These are phyloP conservation scores for Helichrysum umbraculigerum DNA, from an alignment of 129 eudicot species.

Conservation along the genomic window DNA sequence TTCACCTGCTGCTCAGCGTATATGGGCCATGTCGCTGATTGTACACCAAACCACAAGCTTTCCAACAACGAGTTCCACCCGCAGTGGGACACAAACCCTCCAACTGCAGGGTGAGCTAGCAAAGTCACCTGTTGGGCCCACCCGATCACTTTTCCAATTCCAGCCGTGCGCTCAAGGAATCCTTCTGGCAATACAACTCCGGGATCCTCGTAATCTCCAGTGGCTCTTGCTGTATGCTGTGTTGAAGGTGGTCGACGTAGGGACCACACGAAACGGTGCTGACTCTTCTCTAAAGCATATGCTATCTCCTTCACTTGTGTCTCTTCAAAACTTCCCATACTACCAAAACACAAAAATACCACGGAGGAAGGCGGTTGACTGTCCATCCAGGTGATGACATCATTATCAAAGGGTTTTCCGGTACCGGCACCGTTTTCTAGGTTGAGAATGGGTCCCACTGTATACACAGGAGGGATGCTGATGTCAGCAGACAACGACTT, in stretches of 20 bases:
- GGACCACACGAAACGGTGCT: constrained; percentile 15
- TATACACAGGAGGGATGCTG: neutral
- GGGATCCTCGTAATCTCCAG: neutral
- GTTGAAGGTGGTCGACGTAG: constrained; percentile 5
- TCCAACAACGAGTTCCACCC: constrained; percentile 26
- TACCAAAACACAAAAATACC: constrained; percentile 17
- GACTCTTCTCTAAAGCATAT: neutral
- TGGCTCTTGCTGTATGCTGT: neutral
- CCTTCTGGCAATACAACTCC: constrained; percentile 12
- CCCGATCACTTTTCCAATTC: constrained; percentile 15
- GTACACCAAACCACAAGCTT: constrained; percentile 27
- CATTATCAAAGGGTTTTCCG: neutral
- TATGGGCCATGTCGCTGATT: constrained; percentile 15
- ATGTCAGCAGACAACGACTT: neutral
- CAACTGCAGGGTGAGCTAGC: constrained; percentile 14
- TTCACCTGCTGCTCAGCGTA: constrained; percentile 23
- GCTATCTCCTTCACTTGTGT: constrained; percentile 17
- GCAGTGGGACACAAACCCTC: constrained; percentile 21
- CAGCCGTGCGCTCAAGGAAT: constrained; percentile 5
- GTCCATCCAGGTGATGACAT: neutral
- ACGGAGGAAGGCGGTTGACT: neutral
- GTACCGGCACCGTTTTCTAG: constrained; percentile 1
- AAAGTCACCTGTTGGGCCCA: constrained; percentile 11
- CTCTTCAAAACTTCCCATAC: constrained; percentile 5
- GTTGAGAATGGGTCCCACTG: constrained; percentile 16